phyloP scores from a whole-genome alignment of 306 rosid genomes.

The Castanea crenata region DNA sequence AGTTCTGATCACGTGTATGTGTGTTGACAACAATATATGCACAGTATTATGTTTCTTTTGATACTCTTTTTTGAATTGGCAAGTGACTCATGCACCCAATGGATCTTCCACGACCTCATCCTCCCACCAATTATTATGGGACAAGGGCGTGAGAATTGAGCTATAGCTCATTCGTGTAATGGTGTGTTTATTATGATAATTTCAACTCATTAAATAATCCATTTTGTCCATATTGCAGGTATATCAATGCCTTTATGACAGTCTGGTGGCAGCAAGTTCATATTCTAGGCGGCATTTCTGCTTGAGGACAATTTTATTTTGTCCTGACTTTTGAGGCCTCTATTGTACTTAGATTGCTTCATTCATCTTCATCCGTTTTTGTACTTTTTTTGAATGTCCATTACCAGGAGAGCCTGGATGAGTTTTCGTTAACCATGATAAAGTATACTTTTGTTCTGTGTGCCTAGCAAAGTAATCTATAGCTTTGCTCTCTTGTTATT shows the following conservation, averaged over 20 bases:
- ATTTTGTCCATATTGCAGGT: constrained; percentile 55
- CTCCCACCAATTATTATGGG: too few species aligned
- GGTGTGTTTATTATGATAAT: neutral
- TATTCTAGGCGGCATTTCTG: constrained; percentile 23
- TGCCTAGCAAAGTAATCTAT: constrained; percentile 13
- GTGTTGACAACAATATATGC: neutral
- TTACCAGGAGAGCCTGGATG: constrained; percentile 13
- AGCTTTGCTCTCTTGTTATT: neutral
- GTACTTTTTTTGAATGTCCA: neutral
- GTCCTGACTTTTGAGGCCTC: constrained; percentile 23
- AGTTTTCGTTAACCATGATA: constrained; percentile 10
- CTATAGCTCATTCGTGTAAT: too few species aligned
- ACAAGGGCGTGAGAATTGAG: too few species aligned
- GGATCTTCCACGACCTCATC: too few species aligned
- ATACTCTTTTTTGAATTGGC: too few species aligned
- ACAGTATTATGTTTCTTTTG: neutral
- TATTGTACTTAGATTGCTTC: constrained; percentile 25
- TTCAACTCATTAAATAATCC: constrained; percentile 7
- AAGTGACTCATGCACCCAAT: too few species aligned
- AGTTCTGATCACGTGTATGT: neutral
- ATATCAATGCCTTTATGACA: constrained; percentile 96
- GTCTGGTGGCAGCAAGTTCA: constrained; percentile 7
- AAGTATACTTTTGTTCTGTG: constrained; percentile 3
- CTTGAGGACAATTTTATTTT: constrained; percentile 32
- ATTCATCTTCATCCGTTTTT: constrained; percentile 16